Evolutionary conservation across 139 green algal species (phyloP).

Genomic region (Nannochloris sp.): DNA sequence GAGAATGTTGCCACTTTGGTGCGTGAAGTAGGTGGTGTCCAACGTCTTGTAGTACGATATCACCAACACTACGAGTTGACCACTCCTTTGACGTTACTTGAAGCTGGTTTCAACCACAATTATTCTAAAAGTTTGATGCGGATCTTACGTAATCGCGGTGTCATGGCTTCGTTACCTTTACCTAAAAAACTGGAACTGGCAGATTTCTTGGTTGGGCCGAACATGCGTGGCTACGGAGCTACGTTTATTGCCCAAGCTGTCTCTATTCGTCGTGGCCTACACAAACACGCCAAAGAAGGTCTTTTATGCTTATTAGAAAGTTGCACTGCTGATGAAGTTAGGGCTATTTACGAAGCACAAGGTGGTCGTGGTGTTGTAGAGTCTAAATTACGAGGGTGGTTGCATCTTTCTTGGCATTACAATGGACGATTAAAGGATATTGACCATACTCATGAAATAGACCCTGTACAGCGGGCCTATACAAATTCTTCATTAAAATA

Average conservation of each 20-base stretch:
- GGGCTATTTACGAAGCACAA: constrained; percentile 12
- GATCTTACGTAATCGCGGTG: constrained; percentile 46
- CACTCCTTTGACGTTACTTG: constrained; percentile 34
- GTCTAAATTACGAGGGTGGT: constrained; percentile 19
- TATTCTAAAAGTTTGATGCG: constrained; percentile 40
- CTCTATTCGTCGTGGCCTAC: constrained; percentile 17
- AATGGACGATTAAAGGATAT: not conserved
- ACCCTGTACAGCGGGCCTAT: constrained; percentile 6
- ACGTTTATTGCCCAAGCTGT: constrained; percentile 13
- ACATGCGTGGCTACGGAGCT: constrained; percentile 17
- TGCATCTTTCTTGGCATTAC: constrained; percentile 21
- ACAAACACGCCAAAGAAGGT: constrained; percentile 53
- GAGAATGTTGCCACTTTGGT: constrained; percentile 18
- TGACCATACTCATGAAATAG: constrained; percentile 5
- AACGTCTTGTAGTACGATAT: constrained; percentile 33
- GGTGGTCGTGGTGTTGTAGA: constrained; percentile 6
- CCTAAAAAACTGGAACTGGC: constrained; percentile 18
- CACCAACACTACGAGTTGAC: constrained; percentile 41
- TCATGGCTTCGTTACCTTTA: constrained; percentile 18
- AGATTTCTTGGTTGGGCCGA: not conserved
- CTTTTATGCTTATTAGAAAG: constrained; percentile 49
- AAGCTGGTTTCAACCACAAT: constrained; percentile 48
- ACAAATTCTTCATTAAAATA: constrained; percentile 4
- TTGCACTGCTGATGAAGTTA: constrained; percentile 31
- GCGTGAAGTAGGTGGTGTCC: constrained; percentile 33